Percentiles rank a stretch among this genome's conserved stretches.
Evolutionary conservation across 2,329 filamentous ascomycete genomes (phyloP).

Genomic region (Venturia effusa): DNA sequence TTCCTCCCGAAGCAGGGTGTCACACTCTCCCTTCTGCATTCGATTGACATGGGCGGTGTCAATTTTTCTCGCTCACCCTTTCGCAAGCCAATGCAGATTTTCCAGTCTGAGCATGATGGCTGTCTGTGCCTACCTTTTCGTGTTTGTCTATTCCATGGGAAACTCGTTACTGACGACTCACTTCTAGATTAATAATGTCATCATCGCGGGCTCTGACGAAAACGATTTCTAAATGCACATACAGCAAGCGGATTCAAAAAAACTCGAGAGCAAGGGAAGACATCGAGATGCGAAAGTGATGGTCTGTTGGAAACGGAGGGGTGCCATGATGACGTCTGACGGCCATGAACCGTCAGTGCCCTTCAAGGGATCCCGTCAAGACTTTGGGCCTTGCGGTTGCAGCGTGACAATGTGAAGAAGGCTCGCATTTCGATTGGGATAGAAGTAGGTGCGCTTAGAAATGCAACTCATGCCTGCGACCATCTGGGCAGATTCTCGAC

Average conservation of each 20-base stretch:
- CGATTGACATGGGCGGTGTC: no score
- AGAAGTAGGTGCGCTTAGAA: neutral
- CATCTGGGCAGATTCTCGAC: neutral
- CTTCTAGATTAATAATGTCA: constrained; percentile 71
- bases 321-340: no score
- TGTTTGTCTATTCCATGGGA: no score
- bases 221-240: constrained; percentile 59
- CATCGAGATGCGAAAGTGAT: neutral
- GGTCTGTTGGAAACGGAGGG: no score
- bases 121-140: no score
- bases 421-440: neutral
- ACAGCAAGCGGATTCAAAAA: neutral
- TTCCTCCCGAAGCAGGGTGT: neutral
- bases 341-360: no score
- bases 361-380: no score
- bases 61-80: neutral
- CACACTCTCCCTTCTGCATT: neutral
- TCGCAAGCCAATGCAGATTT: neutral
- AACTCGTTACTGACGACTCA: neutral
- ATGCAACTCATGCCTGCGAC: neutral
- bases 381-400: no score
- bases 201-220: constrained; percentile 77
- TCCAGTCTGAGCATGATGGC: no score
- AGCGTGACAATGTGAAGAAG: no score
- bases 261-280: neutral